Conservation (phyloP, 192 early-diverging fungal species). For the Coemansia sp. region DNA sequence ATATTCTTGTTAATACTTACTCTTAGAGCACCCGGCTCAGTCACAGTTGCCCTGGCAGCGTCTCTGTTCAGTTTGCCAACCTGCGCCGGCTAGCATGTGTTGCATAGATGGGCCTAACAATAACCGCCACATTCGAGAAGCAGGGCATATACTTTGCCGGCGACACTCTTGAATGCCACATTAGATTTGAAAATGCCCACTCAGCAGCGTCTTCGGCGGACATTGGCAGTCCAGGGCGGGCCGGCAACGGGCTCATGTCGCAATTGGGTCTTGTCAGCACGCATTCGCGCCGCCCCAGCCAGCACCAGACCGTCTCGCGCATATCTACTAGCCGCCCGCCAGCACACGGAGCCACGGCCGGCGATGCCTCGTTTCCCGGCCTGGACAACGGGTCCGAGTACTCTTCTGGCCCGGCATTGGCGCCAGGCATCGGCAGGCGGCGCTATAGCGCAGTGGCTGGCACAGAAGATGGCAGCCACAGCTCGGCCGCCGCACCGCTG, state of each 20-base stretch:
- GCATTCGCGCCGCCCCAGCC: slow-evolving; percentile 2
- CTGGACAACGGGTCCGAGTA: slow-evolving; percentile 17
- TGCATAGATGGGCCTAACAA: slow-evolving; percentile 44
- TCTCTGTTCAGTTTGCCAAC: too few relatives aligned
- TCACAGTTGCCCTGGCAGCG: too few relatives aligned
- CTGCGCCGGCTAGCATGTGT: background rate
- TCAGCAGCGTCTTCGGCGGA: slow-evolving; percentile 4
- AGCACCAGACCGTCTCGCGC: slow-evolving; percentile 5
- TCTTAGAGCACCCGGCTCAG: too few relatives aligned
- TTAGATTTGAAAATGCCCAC: slow-evolving; percentile 41
- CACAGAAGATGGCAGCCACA: slow-evolving; percentile 5
- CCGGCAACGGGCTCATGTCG: background rate
- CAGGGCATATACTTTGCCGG: slow-evolving; percentile 51
- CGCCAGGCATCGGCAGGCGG: background rate
- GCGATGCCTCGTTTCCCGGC: slow-evolving; percentile 5
- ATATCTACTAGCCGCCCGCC: background rate
- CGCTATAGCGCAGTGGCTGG: background rate
- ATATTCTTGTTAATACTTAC: too few relatives aligned
- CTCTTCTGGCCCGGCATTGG: slow-evolving; percentile 7
- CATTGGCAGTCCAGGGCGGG: background rate
- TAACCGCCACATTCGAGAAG: slow-evolving; percentile 49
- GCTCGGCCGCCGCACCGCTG: background rate
- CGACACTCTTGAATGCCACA: slow-evolving; percentile 50
- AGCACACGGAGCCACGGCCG: background rate
- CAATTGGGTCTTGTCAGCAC: background rate